These are phyloP conservation scores for Yarrowia porcina DNA, from an alignment of 805 yeast genomes.

Conservation along the genomic window DNA sequence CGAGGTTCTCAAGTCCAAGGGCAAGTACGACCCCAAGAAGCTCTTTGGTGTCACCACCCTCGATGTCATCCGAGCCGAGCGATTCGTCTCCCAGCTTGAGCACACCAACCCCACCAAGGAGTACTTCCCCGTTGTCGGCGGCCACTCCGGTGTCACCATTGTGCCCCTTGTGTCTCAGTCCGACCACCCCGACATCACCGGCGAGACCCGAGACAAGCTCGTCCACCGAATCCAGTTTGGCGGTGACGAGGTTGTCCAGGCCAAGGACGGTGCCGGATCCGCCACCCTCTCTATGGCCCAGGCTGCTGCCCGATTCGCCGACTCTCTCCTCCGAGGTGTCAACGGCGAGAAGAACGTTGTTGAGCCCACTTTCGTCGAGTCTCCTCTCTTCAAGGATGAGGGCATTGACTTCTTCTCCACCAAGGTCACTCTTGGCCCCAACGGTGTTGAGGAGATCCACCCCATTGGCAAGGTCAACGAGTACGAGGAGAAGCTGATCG, in stretches of 20 bases:
- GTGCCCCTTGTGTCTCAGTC: constrained; percentile 70
- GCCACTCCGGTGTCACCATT: constrained; percentile 93
- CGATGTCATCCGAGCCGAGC: constrained; percentile 84
- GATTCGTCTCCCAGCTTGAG: constrained; percentile 44
- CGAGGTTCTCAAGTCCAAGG: constrained; percentile 66
- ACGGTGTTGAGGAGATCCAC: constrained; percentile 83
- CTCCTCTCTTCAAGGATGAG: constrained; percentile 76
- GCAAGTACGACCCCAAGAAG: constrained; percentile 65
- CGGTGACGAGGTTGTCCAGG: constrained; percentile 95
- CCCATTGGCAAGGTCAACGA: constrained; percentile 68
- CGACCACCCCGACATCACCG: constrained; percentile 40
- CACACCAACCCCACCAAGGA: constrained; percentile 45
- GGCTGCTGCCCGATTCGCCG: constrained; percentile 82
- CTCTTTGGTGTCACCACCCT: constrained; percentile 87
- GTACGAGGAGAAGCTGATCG: constrained; percentile 82
- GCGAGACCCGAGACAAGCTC: constrained; percentile 49
- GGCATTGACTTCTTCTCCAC: constrained; percentile 97
- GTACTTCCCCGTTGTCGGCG: constrained; percentile 77
- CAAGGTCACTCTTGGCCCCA: constrained; percentile 86
- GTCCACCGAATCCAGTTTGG: constrained; percentile 91
- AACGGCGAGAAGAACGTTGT: constrained; percentile 45
- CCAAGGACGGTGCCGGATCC: constrained; percentile 91
- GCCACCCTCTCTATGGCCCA: constrained; percentile 96
- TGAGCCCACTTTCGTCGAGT: constrained; percentile 54
- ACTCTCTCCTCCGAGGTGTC: constrained; percentile 47